Evolutionary conservation across 139 green algal species (phyloP), one percentile per base, ranked within the genome.

Genomic region (Micractinium conductrix): DNA sequence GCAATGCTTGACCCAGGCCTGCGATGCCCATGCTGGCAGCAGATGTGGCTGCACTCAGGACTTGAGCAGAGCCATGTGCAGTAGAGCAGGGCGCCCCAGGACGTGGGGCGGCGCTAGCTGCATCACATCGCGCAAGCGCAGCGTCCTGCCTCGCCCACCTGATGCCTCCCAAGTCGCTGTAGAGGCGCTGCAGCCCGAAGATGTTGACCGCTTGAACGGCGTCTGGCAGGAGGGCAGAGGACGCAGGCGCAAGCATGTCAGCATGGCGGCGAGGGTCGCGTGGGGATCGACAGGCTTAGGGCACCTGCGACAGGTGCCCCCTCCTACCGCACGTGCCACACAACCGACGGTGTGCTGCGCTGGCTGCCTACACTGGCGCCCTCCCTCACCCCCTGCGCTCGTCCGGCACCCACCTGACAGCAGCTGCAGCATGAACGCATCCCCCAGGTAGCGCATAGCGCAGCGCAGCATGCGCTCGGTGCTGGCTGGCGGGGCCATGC

Each of bases 141-240:
- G n/a, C n/a, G n/a, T n/a, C n/a, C 55, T 24, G 9, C 21, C 21
- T 19, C 4, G 38, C 43, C 1, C 62, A 76, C 85, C 93, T 79
- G 33, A 95, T 71, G 19, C 83, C 85, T 0, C 74, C 81, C 17
- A 96, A 14, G 74, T 96, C 92, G 2, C 40, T 60, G 19, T 86
- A 75, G 74, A 96, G 89, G 12, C 86, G 85, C 87, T 93, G 84
- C 30, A 94, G 62, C 4, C 88, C 92, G 84, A 92, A 93, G 80
- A 95, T 88, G 90, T 96, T 96, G 88, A 88, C 93, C 30, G 75
- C 90, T 17, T 87, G 89, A n/a, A 94, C 78, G 33, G 50, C 84
- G 37, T 74, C 69, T 85, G 85, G n/a, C 73, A 68, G 40, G 2
- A n/a, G 40, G 33, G 24, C 30, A 21, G 21, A 62, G 40, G 60